phyloP scores from a whole-genome alignment of 2,329 filamentous ascomycete species.

The Arthrobotrys musiformis region DNA sequence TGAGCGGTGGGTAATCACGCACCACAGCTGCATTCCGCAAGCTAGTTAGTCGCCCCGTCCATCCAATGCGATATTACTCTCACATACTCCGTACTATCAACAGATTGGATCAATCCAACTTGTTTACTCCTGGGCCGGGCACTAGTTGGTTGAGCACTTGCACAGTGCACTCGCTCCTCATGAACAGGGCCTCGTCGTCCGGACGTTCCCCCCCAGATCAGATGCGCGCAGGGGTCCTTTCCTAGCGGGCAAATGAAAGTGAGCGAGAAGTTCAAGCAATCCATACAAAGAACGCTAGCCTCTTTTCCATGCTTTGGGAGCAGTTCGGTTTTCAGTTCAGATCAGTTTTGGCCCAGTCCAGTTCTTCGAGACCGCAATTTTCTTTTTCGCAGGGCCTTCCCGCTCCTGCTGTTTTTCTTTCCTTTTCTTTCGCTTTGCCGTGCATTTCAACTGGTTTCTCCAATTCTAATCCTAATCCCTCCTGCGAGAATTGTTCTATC shows the following conservation, averaged over 20 bases:
- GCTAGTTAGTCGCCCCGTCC: no score
- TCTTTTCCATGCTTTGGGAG: slow-evolving; percentile 22
- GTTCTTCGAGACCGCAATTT: slow-evolving; percentile 19
- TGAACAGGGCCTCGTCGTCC: not conserved
- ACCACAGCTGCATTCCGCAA: not conserved
- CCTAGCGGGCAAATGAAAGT: slow-evolving; percentile 15
- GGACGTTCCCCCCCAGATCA: not conserved
- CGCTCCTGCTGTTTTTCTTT: slow-evolving; percentile 16
- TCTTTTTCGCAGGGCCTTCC: slow-evolving; percentile 2
- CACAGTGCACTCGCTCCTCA: not conserved
- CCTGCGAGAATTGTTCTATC: slow-evolving; percentile 30
- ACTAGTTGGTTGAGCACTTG: no score
- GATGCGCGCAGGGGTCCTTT: slow-evolving; percentile 27
- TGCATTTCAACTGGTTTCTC: slow-evolving; percentile 14
- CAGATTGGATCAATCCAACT: not conserved
- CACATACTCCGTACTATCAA: no score
- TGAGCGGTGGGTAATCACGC: not conserved
- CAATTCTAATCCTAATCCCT: slow-evolving; percentile 11
- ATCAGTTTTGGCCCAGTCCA: not conserved
- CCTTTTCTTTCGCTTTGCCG: not conserved
- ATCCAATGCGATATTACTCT: no score
- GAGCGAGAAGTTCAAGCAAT: slow-evolving; percentile 31
- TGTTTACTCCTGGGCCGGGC: no score
- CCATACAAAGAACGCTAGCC: slow-evolving; percentile 49
- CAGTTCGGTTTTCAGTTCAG: no score